Base-by-base conservation (phyloP, 2,329 filamentous ascomycete genomes). In the Trichoderma sp. region DNA sequence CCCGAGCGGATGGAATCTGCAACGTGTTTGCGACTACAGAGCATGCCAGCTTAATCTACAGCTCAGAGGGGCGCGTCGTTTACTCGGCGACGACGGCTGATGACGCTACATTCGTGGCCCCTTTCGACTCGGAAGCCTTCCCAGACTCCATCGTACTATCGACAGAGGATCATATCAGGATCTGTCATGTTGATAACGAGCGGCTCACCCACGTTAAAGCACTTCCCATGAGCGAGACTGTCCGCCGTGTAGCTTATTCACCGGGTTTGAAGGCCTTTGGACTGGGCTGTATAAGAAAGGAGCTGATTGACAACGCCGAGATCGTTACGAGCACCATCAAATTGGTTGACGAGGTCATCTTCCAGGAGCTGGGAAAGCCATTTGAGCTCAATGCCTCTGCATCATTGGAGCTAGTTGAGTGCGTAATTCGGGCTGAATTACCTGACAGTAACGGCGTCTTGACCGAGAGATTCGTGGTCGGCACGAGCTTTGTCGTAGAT, bases 71-170 rank as follows among this genome's bases (percentile, higher is more conserved):
- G 1, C 87, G 94, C 25, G 90, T 97, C 48, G 89, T 97, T 1
- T 99, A 96, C 80, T 97, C 94, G 5, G 94, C 95, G 2, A 92
- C 97, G 1, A 97, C 94, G 13, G 93, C 94, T 3, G 92, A 97
- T 70, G 90, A 93, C 70, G 92, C 93, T 1, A 90, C 89, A 1
- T 90, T 88, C 57, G 89, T 98, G 6, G 95, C 92, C 69, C 86
- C 91, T 0, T 96, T 99, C 75, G 87, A 97, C 76, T 85, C 90
- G 0, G 88, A 90, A 72, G 91, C 91, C 2, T 99, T 92, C 74
- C 93, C 93, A 0, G 86, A 86, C 32, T 90, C 92, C 0, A 90
- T 98, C 53, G 89, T 92, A 1, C 86, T 99, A 48, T 93, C 94
- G 2, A 94, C 92, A 0, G 84, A 89, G 15, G 83, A 84, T 17